These are phyloP conservation scores for Boletus patriciae DNA, from an alignment of 768 basidiomycete species.

Conservation along the genomic window DNA sequence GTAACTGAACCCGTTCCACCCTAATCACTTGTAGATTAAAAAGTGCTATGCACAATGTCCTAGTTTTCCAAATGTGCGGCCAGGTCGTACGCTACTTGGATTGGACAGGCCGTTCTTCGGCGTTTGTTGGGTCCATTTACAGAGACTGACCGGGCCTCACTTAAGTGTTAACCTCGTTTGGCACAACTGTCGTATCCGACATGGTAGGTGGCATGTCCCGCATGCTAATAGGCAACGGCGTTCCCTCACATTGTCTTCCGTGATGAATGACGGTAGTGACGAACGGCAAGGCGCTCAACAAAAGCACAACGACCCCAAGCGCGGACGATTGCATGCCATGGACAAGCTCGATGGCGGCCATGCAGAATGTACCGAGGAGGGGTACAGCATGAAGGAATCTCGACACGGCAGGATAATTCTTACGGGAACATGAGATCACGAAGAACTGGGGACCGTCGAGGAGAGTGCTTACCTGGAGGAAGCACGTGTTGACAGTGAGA, in stretches of 20 bases:
- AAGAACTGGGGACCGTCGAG: neutral
- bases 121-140: too few relatives aligned
- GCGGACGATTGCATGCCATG: conserved; percentile 6
- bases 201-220: neutral
- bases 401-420: neutral
- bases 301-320: conserved; percentile 4
- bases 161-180: too few relatives aligned
- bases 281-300: conserved; percentile 11
- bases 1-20: too few relatives aligned
- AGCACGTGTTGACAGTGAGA: conserved; percentile 3
- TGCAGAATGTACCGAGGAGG: conserved; percentile 11
- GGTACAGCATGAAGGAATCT: conserved; percentile 16
- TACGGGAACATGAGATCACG: neutral
- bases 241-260: neutral
- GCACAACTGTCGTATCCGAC: neutral
- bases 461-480: conserved; percentile 2
- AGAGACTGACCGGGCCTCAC: too few relatives aligned
- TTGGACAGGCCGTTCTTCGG: too few relatives aligned
- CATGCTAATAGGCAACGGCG: neutral
- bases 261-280: neutral
- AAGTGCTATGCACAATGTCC: too few relatives aligned
- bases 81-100: too few relatives aligned
- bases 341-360: conserved; percentile 11
- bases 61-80: too few relatives aligned
- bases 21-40: too few relatives aligned